Evolutionary conservation across 495 filamentous ascomycete species (phyloP), one percentile per base, ranked within the genome.

Genomic region (Usnea hakonensis): DNA sequence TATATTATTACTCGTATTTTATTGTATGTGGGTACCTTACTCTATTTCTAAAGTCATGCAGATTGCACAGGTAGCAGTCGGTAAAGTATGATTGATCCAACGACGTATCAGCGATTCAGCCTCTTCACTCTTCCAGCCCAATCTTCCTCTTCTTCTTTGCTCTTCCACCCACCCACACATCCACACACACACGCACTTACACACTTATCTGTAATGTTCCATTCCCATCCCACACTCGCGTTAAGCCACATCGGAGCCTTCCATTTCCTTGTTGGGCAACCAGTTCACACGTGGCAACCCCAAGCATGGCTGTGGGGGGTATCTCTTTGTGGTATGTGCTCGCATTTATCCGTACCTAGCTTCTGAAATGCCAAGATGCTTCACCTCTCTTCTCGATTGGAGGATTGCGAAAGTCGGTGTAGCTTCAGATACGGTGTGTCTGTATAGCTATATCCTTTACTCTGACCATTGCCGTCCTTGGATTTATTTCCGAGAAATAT

Each of bases 341-440:
- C 56, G 11, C 48, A 46, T n/a, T 36, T 26, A 26, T 46, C 9
- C 1, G 0, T 48, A 28, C n/a, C 9, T 10, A 58, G 3, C 2
- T 48, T 14, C 19, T 2, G n/a, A 0, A n/a, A n/a, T n/a, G n/a
- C n/a, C n/a, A n/a, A n/a, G n/a, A n/a, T n/a, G n/a, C 36, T 35
- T 13, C 26, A 58, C 44, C 40, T 33, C 30, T n/a, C 23, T 43
- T 58, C 56, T 58, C 37, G 37, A n/a, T 44, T 23, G 44, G 48
- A 35, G 54, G 53, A 32, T 61, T 28, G 48, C 26, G 62, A 66
- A 54, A 63, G 60, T 62, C 64, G 64, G 64, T 66, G 64, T 58
- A 48, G 43, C 55, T 52, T 33, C 46, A 28, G 26, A 63, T 13
- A 44, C 32, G 19, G 37, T 53, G 36, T 41, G 8, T 36, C 28